These are phyloP conservation scores for Oryza meridionalis DNA, from an alignment of 176 grass and related monocot species.

Conservation along the genomic window DNA sequence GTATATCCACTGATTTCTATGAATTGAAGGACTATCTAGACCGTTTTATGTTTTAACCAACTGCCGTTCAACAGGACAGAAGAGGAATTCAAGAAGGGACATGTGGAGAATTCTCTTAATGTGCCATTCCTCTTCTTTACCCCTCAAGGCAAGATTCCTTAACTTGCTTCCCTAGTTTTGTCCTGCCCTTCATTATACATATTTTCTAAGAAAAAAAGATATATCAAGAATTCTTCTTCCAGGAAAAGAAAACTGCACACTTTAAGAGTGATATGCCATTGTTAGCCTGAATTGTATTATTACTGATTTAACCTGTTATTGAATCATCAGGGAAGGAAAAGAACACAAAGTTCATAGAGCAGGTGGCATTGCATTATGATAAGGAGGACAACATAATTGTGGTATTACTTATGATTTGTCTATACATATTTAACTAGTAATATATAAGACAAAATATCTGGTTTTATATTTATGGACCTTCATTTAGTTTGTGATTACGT, in stretches of 20 bases:
- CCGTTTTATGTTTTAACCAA: neutral
- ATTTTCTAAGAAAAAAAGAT: neutral
- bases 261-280: neutral
- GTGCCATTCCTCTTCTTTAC: constrained; percentile 67
- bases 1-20: neutral
- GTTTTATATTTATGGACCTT: neutral
- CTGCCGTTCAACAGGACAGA: constrained; percentile 49
- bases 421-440: neutral
- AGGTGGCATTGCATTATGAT: constrained; percentile 47
- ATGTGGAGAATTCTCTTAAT: constrained; percentile 58
- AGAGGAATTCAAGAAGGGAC: constrained; percentile 67
- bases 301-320: constrained; percentile 9
- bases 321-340: constrained; percentile 61
- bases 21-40: neutral
- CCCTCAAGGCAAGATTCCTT: constrained; percentile 52
- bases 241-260: neutral
- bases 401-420: constrained; percentile 40
- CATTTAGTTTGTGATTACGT: constrained; percentile 3
- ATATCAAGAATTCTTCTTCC: neutral
- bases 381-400: constrained; percentile 68
- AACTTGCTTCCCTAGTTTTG: neutral
- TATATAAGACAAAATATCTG: neutral
- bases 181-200: neutral
- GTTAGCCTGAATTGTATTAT: neutral
- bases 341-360: constrained; percentile 61